phyloP scores from a whole-genome alignment of 768 basidiomycete species.

The Lentinus tigrinus region DNA sequence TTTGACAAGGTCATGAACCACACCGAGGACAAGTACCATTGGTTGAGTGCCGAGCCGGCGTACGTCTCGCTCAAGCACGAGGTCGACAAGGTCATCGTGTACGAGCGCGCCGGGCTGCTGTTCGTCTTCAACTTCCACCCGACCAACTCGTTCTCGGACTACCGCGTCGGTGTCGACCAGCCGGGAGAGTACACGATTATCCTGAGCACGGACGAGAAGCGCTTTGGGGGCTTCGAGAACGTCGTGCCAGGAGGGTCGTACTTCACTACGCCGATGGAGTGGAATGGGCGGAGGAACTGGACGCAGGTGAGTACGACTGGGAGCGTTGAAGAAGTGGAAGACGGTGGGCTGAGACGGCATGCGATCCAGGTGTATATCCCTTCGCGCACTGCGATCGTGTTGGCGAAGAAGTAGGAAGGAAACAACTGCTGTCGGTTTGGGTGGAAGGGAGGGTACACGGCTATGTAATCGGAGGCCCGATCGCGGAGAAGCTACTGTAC shows the following conservation, averaged over 20 bases:
- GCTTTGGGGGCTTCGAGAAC: slow-evolving; percentile 90
- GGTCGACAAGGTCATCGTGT: slow-evolving; percentile 88
- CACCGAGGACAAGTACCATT: slow-evolving; percentile 74
- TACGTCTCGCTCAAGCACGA: slow-evolving; percentile 96
- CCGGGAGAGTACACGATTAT: slow-evolving; percentile 83
- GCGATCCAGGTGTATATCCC: slow-evolving; percentile 66
- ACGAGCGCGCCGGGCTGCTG: slow-evolving; percentile 88
- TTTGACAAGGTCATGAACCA: slow-evolving; percentile 94
- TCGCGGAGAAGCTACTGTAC: no score
- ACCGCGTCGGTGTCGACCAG: slow-evolving; percentile 85
- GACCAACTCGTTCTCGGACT: slow-evolving; percentile 87
- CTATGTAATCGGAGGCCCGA: no score
- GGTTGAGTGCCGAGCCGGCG: slow-evolving; percentile 84
- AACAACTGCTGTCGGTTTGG: no score
- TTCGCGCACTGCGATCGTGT: slow-evolving; percentile 62
- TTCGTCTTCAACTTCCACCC: slow-evolving; percentile 99
- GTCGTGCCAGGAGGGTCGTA: slow-evolving; percentile 61
- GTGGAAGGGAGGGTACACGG: no score
- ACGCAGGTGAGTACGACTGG: slow-evolving; percentile 56
- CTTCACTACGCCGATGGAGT: slow-evolving; percentile 82
- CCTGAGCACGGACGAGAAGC: slow-evolving; percentile 81
- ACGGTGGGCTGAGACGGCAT: not conserved
- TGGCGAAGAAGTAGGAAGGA: slow-evolving; percentile 41
- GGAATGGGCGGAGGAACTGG: slow-evolving; percentile 93
- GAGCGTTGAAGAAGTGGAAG: not conserved